These are phyloP conservation scores for Microsporum audouinii DNA, from an alignment of 2,329 filamentous ascomycete genomes.

Conservation along the genomic window DNA sequence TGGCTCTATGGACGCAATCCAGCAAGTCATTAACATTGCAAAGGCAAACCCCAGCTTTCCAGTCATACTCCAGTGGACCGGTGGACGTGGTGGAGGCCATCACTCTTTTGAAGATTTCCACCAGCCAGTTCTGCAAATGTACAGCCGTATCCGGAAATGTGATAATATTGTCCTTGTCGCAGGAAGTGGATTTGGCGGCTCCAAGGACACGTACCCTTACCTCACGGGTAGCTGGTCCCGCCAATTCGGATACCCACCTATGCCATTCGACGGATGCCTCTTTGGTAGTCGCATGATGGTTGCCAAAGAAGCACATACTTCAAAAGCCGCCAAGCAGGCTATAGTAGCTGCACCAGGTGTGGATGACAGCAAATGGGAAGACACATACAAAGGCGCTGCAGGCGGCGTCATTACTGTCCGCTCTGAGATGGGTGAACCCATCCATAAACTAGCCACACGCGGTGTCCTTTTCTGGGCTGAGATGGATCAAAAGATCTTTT, in stretches of 20 bases:
- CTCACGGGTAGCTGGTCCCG: slow-evolving; percentile 81
- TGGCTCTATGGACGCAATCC: slow-evolving; percentile 76
- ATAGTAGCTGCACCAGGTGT: slow-evolving; percentile 78
- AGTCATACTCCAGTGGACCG: slow-evolving; percentile 90
- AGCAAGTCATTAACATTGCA: slow-evolving; percentile 82
- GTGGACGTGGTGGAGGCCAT: slow-evolving; percentile 83
- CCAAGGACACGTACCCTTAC: slow-evolving; percentile 86
- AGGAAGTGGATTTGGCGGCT: slow-evolving; percentile 81
- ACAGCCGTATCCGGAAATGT: slow-evolving; percentile 71
- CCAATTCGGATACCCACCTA: slow-evolving; percentile 74
- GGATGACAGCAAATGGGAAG: slow-evolving; percentile 75
- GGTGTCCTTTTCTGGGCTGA: slow-evolving; percentile 96
- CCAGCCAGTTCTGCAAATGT: slow-evolving; percentile 82
- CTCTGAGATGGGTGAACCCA: slow-evolving; percentile 98
- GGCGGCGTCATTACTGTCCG: slow-evolving; percentile 93
- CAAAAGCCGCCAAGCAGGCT: slow-evolving; percentile 74
- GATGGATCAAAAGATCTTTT: slow-evolving; percentile 98
- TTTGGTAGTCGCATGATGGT: slow-evolving; percentile 94
- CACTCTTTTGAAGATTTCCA: slow-evolving; percentile 96
- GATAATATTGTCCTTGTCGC: slow-evolving; percentile 82
- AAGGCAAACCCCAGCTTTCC: slow-evolving; percentile 90
- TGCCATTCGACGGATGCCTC: slow-evolving; percentile 87
- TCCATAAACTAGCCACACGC: slow-evolving; percentile 94
- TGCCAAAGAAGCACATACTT: slow-evolving; percentile 82
- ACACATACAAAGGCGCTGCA: slow-evolving; percentile 81